Base-by-base conservation (phyloP, 2,329 filamentous ascomycete genomes). In the Mycocentrospora acerina region DNA sequence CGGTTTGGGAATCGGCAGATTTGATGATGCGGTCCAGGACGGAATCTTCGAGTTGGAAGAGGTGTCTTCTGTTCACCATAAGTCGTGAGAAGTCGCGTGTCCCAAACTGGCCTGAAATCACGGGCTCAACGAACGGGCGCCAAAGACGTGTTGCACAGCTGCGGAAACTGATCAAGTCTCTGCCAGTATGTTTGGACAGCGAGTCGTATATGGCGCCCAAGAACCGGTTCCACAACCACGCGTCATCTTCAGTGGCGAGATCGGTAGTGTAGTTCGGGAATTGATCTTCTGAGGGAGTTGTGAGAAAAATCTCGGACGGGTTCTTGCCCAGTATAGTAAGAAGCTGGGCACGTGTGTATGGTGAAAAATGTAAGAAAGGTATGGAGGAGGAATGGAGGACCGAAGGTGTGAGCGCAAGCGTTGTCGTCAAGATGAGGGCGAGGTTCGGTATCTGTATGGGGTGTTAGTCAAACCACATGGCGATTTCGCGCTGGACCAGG, bases 181-280 rank as follows among this genome's bases (percentile, higher is more conserved):
- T 82, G 1, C 86, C 86, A 3, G 89, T 89, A 31, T 88, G 82
- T 48, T 85, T 88, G 32, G 85, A 82, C 10, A 97, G 75, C 1
- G 90, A 83, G 62, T 98, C 93, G 76, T 94, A 93, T 11, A 95
- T 82, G 4, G 88, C 88, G 32, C 81, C 81, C 46, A 85, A 81
- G 71, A 95, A 97, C 29, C 89, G 83, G 11, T 81, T 73, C 86
- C 87, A 93, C 12, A 91, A 78, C 67, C 86, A 85, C 16, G 70
- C 63, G 8, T 85, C 85, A 72, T 82, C 69, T 73, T 82, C 57
- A 63, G 70, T 51, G 72, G 74, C 70, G 11, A 69, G 51, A 28
- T 73, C 68, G 25, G 66, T 60, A 7, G 71, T 71, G 48, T 75
- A 74, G 38, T 75, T 71, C 11, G 59, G 58, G 18, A 52, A 64